Evolutionary conservation across 2,329 filamentous ascomycete species (phyloP), one percentile per base, ranked within the genome.

Genomic region (Sporothrix globosa): DNA sequence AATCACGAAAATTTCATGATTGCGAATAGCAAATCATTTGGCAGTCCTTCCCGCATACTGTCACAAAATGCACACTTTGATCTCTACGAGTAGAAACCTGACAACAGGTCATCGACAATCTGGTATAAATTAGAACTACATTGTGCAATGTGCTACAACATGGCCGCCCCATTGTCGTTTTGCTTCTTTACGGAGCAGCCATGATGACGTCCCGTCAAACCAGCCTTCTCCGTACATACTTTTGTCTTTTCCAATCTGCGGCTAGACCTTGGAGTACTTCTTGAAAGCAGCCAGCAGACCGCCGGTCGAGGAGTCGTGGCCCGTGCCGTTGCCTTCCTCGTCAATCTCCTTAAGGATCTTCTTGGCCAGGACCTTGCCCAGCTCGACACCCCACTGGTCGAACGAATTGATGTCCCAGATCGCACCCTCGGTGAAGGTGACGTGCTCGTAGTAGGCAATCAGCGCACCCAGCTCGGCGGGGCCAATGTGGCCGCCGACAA

Each of bases 371-470:
- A 91, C 90, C 90, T 99, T 99, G 81, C 96, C 96, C 73, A 99
- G 85, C 86, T 99, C 96, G 58, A 99, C 96, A 83, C 96, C 96
- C 96, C 96, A 99, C 86, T 99, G 96, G 84, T 99, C 96, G 79
- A 98, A 99, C 78, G 91, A 93, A 88, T 99, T 99, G 86, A 99
- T 97, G 84, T 98, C 97, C 96, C 96, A 99, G 80, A 99, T 86
- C 68, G 94, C 95, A 77, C 96, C 96, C 84, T 99, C 96, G 50
- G 92, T 96, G 82, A 99, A 99, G 70, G 96, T 98, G 73, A 98
- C 84, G 83, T 99, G 96, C 87, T 99, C 96, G 83, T 99, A 99
- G 87, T 98, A 99, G 75, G 93, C 95, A 77, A 99, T 99, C 76
- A 99, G 83, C 3, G 96, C 95, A 78, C 96, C 96, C 63, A 99